phyloP scores from a whole-genome alignment of 2,329 filamentous ascomycete species.

The Trichoderma sp. region DNA sequence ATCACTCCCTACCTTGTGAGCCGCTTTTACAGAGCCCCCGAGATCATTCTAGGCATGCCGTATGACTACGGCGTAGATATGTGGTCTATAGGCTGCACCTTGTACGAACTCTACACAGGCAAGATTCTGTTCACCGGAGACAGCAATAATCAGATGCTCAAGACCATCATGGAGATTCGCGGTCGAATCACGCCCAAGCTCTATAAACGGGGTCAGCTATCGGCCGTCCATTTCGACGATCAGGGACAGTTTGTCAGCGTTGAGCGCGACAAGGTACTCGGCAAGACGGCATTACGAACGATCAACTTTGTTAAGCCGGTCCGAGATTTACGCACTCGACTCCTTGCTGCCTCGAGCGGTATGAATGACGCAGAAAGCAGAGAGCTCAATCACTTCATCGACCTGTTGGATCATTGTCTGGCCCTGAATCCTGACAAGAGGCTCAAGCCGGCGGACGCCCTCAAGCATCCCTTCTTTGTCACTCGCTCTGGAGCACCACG shows the following conservation, averaged over 20 bases:
- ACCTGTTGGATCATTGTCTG: slow-evolving; percentile 84
- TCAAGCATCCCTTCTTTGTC: slow-evolving; percentile 83
- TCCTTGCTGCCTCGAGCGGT: slow-evolving; percentile 70
- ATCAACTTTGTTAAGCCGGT: slow-evolving; percentile 71
- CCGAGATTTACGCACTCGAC: slow-evolving; percentile 75
- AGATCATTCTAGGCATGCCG: slow-evolving; percentile 94
- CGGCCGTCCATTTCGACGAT: slow-evolving; percentile 78
- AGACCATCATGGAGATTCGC: slow-evolving; percentile 91
- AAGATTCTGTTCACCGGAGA: slow-evolving; percentile 94
- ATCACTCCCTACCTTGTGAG: slow-evolving; percentile 94
- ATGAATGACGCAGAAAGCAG: slow-evolving; percentile 71
- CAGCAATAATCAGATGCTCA: slow-evolving; percentile 98
- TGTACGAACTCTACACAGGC: slow-evolving; percentile 95
- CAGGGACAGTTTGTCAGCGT: slow-evolving; percentile 79
- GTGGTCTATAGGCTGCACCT: slow-evolving; percentile 96
- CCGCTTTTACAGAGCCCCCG: slow-evolving; percentile 94
- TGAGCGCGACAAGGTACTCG: slow-evolving; percentile 82
- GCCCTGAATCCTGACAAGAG: slow-evolving; percentile 90
- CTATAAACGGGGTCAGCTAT: slow-evolving; percentile 76
- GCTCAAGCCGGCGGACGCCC: slow-evolving; percentile 78
- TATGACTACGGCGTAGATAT: slow-evolving; percentile 94
- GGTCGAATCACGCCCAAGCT: slow-evolving; percentile 89
- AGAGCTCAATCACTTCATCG: slow-evolving; percentile 79
- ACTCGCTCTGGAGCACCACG: slow-evolving; percentile 33
- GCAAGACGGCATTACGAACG: slow-evolving; percentile 70